Evolutionary conservation across 116 monocot genomes (phyloP).

Genomic region (Phalaenopsis hybrid): DNA sequence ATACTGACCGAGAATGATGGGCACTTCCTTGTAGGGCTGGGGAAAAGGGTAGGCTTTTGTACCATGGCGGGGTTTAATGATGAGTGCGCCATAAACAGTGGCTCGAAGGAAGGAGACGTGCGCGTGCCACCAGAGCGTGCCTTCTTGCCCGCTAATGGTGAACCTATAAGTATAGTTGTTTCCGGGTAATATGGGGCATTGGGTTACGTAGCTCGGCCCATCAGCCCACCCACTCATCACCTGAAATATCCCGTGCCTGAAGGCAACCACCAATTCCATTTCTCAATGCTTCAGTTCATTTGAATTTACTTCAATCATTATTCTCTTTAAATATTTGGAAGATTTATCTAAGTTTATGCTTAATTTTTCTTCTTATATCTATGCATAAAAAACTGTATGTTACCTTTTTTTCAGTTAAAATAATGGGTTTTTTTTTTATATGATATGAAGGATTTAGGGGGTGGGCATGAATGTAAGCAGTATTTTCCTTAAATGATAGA

Average conservation of each 20-base stretch:
- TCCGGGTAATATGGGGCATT: constrained; percentile 34
- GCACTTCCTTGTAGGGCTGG: constrained; percentile 32
- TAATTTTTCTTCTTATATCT: too few species aligned
- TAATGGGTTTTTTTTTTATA: too few species aligned
- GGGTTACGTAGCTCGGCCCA: constrained; percentile 28
- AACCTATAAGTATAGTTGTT: constrained; percentile 31
- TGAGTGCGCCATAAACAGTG: constrained; percentile 38
- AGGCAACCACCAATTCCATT: too few species aligned
- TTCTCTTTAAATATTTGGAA: too few species aligned
- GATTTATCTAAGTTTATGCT: too few species aligned
- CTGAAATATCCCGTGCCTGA: constrained; percentile 48
- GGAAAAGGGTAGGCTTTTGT: constrained; percentile 15
- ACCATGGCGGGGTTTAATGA: constrained; percentile 28
- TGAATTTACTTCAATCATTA: too few species aligned
- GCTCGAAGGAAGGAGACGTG: constrained; percentile 24
- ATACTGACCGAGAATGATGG: constrained; percentile 29
- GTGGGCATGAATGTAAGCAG: too few species aligned
- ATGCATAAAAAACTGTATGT: too few species aligned
- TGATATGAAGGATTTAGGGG: too few species aligned
- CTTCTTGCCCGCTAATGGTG: constrained; percentile 27
- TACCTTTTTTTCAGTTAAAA: too few species aligned
- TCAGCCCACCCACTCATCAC: constrained; percentile 25
- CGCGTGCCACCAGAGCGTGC: constrained; percentile 57
- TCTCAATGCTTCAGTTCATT: too few species aligned
- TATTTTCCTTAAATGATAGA: background rate